Evolutionary conservation across 2,329 filamentous ascomycete genomes (phyloP).

Genomic region (Pseudogymnoascus sp.): DNA sequence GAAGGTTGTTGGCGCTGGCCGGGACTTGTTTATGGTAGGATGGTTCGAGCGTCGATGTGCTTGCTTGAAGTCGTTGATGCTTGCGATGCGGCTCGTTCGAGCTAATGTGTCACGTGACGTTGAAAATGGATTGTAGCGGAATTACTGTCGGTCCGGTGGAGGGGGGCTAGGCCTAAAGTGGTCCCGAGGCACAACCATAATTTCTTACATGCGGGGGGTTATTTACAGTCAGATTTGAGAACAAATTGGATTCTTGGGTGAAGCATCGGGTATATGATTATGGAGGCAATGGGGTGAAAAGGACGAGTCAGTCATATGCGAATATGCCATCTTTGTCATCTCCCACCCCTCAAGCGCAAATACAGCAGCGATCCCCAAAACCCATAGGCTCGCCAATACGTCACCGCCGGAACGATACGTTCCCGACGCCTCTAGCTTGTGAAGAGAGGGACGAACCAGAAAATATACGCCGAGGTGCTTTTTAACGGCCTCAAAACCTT

Average conservation of each 20-base stretch:
- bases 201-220: not conserved
- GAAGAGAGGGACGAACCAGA: not conserved
- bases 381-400: not conserved
- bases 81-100: constrained; percentile 13
- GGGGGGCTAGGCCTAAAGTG: not conserved
- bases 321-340: not conserved
- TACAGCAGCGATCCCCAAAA: not conserved
- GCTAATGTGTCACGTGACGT: not conserved
- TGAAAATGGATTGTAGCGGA: not conserved
- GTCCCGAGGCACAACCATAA: not conserved
- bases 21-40: constrained; percentile 4
- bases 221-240: not conserved
- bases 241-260: not conserved
- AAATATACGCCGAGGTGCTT: not conserved
- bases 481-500: not conserved
- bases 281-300: not conserved
- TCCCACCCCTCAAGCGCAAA: not conserved
- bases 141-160: not conserved
- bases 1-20: constrained; percentile 20
- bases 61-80: constrained; percentile 12
- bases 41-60: not conserved
- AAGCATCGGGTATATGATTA: not conserved
- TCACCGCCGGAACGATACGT: constrained; percentile 4
- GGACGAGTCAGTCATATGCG: not conserved
- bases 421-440: not conserved